Conservation (phyloP, 1,284 basidiomycete genomes). For the Quambalaria eucalypti region DNA sequence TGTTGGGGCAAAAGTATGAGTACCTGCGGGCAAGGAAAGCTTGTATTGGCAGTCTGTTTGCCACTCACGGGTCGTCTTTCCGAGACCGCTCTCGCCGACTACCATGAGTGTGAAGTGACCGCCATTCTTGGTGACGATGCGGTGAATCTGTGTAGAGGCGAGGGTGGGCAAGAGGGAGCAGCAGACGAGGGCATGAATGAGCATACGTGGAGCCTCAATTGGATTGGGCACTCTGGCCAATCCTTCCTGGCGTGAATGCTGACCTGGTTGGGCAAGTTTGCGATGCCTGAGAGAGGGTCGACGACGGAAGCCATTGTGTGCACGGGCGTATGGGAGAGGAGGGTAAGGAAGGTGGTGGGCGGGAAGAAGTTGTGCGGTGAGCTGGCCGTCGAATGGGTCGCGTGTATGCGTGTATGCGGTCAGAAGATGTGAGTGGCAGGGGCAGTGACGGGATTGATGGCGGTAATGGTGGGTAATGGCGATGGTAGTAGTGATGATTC, state of each 20-base stretch:
- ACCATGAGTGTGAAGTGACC: slow-evolving; percentile 99
- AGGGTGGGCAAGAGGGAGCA: neutral
- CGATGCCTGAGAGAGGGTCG: slow-evolving; percentile 52
- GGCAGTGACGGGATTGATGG: too few relatives aligned
- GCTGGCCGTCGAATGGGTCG: too few relatives aligned
- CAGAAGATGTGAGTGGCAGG: too few relatives aligned
- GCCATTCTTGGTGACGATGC: slow-evolving; percentile 77
- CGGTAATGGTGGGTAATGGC: too few relatives aligned
- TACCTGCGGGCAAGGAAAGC: neutral
- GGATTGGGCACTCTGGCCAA: too few relatives aligned
- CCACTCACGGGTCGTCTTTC: slow-evolving; percentile 40
- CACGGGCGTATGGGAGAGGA: neutral
- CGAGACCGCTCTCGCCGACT: slow-evolving; percentile 62
- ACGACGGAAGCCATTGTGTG: neutral
- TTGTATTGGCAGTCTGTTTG: neutral
- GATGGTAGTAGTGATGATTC: too few relatives aligned
- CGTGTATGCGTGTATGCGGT: too few relatives aligned
- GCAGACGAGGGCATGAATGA: neutral
- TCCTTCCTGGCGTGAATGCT: slow-evolving; percentile 24
- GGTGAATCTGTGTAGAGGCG: slow-evolving; percentile 27
- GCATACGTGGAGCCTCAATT: slow-evolving; percentile 6
- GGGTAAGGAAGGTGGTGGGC: too few relatives aligned
- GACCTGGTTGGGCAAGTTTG: slow-evolving; percentile 95
- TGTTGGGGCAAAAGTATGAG: neutral
- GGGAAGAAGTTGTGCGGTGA: too few relatives aligned